Conservation (phyloP, 75 land plant genomes). For the Cryptomeria japonica region DNA sequence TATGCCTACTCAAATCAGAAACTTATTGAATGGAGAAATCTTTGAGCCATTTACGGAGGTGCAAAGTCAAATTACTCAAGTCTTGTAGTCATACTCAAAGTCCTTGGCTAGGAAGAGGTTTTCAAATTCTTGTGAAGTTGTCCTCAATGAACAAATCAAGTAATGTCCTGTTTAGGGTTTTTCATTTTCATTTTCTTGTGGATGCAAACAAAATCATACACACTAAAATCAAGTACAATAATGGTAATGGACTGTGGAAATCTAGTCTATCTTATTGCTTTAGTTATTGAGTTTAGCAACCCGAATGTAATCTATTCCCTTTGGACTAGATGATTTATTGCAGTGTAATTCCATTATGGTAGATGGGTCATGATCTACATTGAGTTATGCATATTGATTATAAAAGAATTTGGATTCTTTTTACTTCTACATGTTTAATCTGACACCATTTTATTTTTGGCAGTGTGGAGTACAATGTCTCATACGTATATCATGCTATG, state of each 20-base stretch:
- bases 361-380: too few relatives aligned
- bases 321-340: too few relatives aligned
- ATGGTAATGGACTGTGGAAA: too few relatives aligned
- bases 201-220: too few relatives aligned
- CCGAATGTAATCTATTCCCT: too few relatives aligned
- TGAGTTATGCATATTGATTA: too few relatives aligned
- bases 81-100: conserved; percentile 44
- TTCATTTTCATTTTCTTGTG: not conserved
- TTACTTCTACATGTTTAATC: not conserved
- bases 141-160: conserved; percentile 15
- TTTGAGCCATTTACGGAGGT: conserved; percentile 91
- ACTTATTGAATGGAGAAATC: conserved; percentile 52
- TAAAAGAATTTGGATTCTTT: too few relatives aligned
- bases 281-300: too few relatives aligned
- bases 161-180: not conserved
- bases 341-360: too few relatives aligned
- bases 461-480: conserved; percentile 95
- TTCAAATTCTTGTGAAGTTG: conserved; percentile 61
- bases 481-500: conserved; percentile 85
- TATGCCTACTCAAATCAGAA: not conserved
- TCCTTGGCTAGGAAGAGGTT: conserved; percentile 82
- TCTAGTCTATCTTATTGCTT: too few relatives aligned
- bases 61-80: conserved; percentile 59
- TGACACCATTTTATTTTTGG: conserved; percentile 11
- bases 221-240: too few relatives aligned